Evolutionary conservation across 495 filamentous ascomycete species (phyloP), one percentile per base, ranked within the genome.

Genomic region (Daldinia loculata): DNA sequence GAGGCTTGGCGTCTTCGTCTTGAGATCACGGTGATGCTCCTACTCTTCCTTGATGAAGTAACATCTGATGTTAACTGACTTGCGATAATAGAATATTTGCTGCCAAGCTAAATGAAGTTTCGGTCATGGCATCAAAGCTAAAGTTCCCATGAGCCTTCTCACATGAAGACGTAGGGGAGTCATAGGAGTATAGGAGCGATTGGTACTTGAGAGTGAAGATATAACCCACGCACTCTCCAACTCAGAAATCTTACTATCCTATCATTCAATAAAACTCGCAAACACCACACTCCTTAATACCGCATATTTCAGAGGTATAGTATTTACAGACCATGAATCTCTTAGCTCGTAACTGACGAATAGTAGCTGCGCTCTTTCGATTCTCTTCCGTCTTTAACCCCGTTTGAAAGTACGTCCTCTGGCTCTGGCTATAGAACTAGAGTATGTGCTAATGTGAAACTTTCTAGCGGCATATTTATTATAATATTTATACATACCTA

Each of bases 341-440:
- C 39, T 56, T 53, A 6, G 6, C 6, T 41, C 29, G 6, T 36
- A 32, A 39, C 63, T 76, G 56, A 76, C 43, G 24, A 52, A 51
- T 17, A 30, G 7, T 53, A 76, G 74, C 74, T 75, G 74, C 34
- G 74, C 72, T 76, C 74, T 60, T 58, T 66, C 51, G 9, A 55
- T 75, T 75, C 74, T 69, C n/a, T 53, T 70, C 8, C 63, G 29
- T 63, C 60, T 14, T 72, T 61, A 61, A 58, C n/a, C 14, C 70
- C 74, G 74, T 75, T 75, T 72, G 74, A 72, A 64, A 75, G 74
- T 76, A 64, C 53, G 71, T 22, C 0, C 19, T 58, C 27, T 32
- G 24, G 4, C 6, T 8, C 19, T 12, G 11, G 1, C 9, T 1
- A 29, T 12, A 38, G 5, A 24, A 6, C 15, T 14, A 27, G 9